A percentile compares a stretch with the other conserved stretches of the same genome.
These are phyloP conservation scores for Artomyces pyxidatus DNA, from an alignment of 768 basidiomycete genomes.

Conservation along the genomic window DNA sequence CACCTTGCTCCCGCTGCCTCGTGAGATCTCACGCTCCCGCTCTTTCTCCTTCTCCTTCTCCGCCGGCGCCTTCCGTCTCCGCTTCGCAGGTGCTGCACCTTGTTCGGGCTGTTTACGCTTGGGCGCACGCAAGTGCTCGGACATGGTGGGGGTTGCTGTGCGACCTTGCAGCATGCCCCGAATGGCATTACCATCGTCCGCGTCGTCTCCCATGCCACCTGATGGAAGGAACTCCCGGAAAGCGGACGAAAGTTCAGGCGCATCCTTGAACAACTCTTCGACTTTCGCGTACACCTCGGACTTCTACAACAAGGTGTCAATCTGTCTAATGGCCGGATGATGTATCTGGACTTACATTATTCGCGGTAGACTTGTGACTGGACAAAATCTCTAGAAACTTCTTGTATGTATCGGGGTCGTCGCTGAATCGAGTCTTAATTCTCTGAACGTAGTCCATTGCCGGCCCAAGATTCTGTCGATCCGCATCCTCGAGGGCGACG, in stretches of 20 bases:
- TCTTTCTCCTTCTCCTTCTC: constrained; percentile 24
- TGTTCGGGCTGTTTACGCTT: constrained; percentile 23
- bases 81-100: constrained; percentile 47
- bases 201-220: background rate
- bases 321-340: constrained; percentile 9
- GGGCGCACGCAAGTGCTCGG: constrained; percentile 35
- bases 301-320: too few species aligned
- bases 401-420: constrained; percentile 76
- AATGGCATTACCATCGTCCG: constrained; percentile 5
- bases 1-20: constrained; percentile 11
- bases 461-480: constrained; percentile 41
- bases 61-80: constrained; percentile 58
- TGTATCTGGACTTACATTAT: constrained; percentile 33
- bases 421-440: constrained; percentile 81
- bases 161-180: constrained; percentile 17
- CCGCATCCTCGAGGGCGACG: constrained; percentile 5
- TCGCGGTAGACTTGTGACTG: constrained; percentile 47
- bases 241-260: constrained; percentile 63
- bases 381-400: constrained; percentile 73
- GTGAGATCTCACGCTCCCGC: too few species aligned
- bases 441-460: constrained; percentile 95
- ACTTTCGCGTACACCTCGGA: constrained; percentile 65
- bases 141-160: constrained; percentile 9
- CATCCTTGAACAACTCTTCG: constrained; percentile 63
- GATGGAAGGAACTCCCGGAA: constrained; percentile 71